Conservation (phyloP, 2,329 filamentous ascomycete genomes). For the Thielaviopsis euricoi region DNA sequence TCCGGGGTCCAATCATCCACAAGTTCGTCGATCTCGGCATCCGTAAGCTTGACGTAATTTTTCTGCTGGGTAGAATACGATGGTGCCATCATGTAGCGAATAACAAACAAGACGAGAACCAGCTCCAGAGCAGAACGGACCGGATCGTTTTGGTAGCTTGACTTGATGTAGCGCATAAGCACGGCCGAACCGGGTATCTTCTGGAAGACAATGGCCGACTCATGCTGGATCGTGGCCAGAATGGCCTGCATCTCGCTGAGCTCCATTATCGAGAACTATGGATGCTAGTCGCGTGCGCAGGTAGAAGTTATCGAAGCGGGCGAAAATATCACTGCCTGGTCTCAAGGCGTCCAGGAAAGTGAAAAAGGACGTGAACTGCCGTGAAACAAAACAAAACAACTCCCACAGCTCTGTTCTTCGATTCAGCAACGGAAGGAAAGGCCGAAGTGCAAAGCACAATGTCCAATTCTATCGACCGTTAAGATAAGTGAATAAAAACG, state of each 20-base stretch:
- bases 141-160: slow-evolving; percentile 94
- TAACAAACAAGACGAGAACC: slow-evolving; percentile 85
- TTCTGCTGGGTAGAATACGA: slow-evolving; percentile 85
- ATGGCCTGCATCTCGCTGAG: slow-evolving; percentile 42
- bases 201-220: slow-evolving; percentile 54
- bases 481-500: background rate
- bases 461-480: background rate
- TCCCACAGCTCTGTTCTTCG: background rate
- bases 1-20: slow-evolving; percentile 95
- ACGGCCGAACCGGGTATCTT: slow-evolving; percentile 89
- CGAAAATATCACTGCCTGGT: background rate
- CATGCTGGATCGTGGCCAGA: slow-evolving; percentile 33
- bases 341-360: background rate
- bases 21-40: slow-evolving; percentile 94
- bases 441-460: background rate
- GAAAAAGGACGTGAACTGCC: background rate
- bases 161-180: slow-evolving; percentile 85
- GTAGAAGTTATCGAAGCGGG: background rate
- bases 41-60: slow-evolving; percentile 74
- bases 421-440: background rate
- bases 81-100: slow-evolving; percentile 80
- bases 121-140: slow-evolving; percentile 86
- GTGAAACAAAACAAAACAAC: background rate
- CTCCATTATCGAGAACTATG: slow-evolving; percentile 34
- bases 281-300: background rate